Evolutionary conservation across 2,329 filamentous ascomycete genomes (phyloP).

Genomic region (Talaromyces sp.): DNA sequence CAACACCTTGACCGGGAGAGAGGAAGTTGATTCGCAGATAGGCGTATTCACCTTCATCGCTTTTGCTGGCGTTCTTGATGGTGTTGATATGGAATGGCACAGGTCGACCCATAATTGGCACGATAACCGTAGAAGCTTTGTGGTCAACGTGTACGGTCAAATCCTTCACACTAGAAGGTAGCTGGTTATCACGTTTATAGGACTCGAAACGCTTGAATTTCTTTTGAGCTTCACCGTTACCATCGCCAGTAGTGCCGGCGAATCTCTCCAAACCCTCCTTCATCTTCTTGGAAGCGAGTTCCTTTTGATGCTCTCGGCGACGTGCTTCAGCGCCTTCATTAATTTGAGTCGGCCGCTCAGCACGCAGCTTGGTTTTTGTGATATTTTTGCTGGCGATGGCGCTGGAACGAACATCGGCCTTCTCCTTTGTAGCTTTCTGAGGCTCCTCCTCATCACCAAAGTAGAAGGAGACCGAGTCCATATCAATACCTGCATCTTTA

Average conservation of each 20-base stretch:
- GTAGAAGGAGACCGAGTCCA: slow-evolving; percentile 95
- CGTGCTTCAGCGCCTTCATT: slow-evolving; percentile 87
- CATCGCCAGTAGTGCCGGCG: slow-evolving; percentile 75
- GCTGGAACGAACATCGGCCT: slow-evolving; percentile 75
- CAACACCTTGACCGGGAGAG: slow-evolving; percentile 94
- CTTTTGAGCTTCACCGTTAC: slow-evolving; percentile 91
- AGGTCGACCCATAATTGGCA: slow-evolving; percentile 95
- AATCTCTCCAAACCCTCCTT: slow-evolving; percentile 83
- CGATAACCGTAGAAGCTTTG: slow-evolving; percentile 84
- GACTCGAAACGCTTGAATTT: slow-evolving; percentile 99
- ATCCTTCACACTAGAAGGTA: slow-evolving; percentile 78
- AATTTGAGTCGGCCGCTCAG: slow-evolving; percentile 81
- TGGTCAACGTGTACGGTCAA: slow-evolving; percentile 85
- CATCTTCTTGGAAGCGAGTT: slow-evolving; percentile 83
- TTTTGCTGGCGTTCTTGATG: slow-evolving; percentile 98
- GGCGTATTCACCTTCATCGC: slow-evolving; percentile 89
- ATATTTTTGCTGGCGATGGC: slow-evolving; percentile 94
- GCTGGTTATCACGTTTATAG: slow-evolving; percentile 95
- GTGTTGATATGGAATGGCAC: slow-evolving; percentile 98
- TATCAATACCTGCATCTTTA: slow-evolving; percentile 83
- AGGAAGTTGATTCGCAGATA: slow-evolving; percentile 97
- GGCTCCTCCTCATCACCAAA: slow-evolving; percentile 93
- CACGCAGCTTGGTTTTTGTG: slow-evolving; percentile 86
- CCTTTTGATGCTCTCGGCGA: slow-evolving; percentile 88
- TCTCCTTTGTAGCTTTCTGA: slow-evolving; percentile 77